These are phyloP conservation scores for Globisporangium echinulatum DNA, from an alignment of 352 stramenopile species.

Conservation along the genomic window DNA sequence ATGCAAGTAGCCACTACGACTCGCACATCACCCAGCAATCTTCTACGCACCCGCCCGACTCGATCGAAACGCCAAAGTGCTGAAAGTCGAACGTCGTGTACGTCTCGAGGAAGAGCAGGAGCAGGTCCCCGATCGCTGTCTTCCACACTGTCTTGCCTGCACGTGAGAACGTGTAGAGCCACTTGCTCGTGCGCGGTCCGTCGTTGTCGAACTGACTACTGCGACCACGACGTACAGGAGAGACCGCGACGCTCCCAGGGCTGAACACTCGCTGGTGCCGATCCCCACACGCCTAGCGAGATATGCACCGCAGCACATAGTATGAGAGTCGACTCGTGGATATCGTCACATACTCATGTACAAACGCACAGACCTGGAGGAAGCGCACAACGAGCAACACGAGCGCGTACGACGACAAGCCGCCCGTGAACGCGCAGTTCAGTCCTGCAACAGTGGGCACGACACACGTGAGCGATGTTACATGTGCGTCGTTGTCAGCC, in stretches of 20 bases:
- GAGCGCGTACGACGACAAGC: constrained; percentile 94
- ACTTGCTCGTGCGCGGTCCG: constrained; percentile 20
- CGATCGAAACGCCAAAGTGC: constrained; percentile 71
- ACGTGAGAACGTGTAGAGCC: constrained; percentile 66
- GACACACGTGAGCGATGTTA: neutral
- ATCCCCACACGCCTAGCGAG: constrained; percentile 57
- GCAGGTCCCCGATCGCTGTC: constrained; percentile 60
- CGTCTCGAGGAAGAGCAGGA: constrained; percentile 79
- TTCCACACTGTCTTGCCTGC: constrained; percentile 54
- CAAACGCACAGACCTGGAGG: constrained; percentile 53
- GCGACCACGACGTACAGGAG: neutral
- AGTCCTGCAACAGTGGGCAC: constrained; percentile 61
- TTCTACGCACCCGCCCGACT: constrained; percentile 51
- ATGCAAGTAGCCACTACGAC: no score
- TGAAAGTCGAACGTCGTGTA: constrained; percentile 83
- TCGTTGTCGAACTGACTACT: no score
- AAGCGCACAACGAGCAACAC: constrained; percentile 94
- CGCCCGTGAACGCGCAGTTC: constrained; percentile 92
- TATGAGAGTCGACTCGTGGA: no score
- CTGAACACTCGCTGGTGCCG: constrained; percentile 49
- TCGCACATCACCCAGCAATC: no score
- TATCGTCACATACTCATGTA: no score
- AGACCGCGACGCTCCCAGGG: constrained; percentile 3
- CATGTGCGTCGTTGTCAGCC: no score
- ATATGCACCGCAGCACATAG: no score